A percentile compares a stretch with the other conserved stretches of the same genome.
These are phyloP conservation scores for Larix kaempferi DNA, from an alignment of 75 land plant genomes.

Conservation along the genomic window DNA sequence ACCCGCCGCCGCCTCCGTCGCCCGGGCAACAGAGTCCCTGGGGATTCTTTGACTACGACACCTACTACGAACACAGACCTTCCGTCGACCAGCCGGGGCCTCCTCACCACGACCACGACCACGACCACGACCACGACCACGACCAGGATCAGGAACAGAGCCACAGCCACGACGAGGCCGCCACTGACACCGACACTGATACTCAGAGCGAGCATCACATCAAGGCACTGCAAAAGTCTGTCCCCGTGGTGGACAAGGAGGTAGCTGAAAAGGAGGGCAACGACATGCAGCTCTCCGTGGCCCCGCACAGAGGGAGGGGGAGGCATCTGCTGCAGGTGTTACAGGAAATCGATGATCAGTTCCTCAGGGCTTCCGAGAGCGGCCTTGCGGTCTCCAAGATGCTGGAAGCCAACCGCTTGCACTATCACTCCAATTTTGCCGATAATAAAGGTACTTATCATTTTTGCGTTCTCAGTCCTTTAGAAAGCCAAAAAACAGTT, in stretches of 20 bases:
- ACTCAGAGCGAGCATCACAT: too few species aligned
- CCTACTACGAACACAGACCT: constrained; percentile 9
- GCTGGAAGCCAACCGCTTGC: constrained; percentile 74
- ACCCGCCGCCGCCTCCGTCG: too few species aligned
- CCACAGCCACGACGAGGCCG: too few species aligned
- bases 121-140: too few species aligned
- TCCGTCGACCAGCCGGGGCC: constrained; percentile 25
- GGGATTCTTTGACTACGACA: too few species aligned
- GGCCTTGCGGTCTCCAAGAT: constrained; percentile 65
- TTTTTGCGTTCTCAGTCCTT: background rate
- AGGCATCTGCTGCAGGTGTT: constrained; percentile 40
- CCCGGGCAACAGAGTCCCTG: too few species aligned
- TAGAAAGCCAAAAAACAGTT: too few species aligned
- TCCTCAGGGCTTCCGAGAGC: constrained; percentile 58
- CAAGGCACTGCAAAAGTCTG: constrained; percentile 10
- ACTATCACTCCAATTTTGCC: constrained; percentile 93
- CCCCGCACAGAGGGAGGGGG: background rate
- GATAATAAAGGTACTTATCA: constrained; percentile 46
- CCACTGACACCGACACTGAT: too few species aligned
- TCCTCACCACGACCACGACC: background rate
- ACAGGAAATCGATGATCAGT: constrained; percentile 62
- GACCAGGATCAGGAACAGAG: too few species aligned
- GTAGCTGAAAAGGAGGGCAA: background rate
- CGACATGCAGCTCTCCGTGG: background rate
- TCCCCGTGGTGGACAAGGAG: background rate